These are phyloP conservation scores for Boletus fagicola DNA, from an alignment of 768 basidiomycete genomes.

Conservation along the genomic window DNA sequence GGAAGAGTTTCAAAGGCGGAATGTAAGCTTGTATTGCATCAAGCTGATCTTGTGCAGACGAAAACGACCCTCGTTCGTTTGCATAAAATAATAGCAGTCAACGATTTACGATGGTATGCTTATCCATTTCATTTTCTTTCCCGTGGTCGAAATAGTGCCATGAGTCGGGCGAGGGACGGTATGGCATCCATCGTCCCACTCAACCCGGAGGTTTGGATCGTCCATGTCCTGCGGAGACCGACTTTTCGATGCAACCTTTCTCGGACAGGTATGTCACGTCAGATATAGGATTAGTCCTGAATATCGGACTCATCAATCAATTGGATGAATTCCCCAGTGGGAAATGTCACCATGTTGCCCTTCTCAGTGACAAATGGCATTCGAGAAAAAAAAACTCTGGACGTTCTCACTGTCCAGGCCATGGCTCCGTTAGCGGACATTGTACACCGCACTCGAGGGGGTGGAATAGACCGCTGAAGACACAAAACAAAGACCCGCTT, in stretches of 20 bases:
- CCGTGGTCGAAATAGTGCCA: neutral
- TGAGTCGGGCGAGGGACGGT: no score
- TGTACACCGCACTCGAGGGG: no score
- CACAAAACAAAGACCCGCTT: no score
- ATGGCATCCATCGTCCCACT: neutral
- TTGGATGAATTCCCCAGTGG: neutral
- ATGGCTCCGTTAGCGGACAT: no score
- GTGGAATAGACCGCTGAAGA: no score
- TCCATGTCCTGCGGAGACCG: neutral
- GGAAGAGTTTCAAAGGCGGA: neutral
- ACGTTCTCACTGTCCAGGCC: no score
- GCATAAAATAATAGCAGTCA: no score
- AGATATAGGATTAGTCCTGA: neutral
- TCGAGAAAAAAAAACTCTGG: no score
- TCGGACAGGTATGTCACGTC: neutral
- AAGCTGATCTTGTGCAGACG: no score
- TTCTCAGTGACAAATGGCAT: neutral
- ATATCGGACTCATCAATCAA: neutral
- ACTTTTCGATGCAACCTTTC: neutral
- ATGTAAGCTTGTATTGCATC: slow-evolving; percentile 41
- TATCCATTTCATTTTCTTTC: neutral
- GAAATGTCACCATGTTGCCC: neutral
- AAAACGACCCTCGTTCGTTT: neutral
- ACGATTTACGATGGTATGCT: neutral
- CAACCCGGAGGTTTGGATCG: neutral